phyloP scores from a whole-genome alignment of 345 rosid genomes.

The Bretschneidera sinensis region DNA sequence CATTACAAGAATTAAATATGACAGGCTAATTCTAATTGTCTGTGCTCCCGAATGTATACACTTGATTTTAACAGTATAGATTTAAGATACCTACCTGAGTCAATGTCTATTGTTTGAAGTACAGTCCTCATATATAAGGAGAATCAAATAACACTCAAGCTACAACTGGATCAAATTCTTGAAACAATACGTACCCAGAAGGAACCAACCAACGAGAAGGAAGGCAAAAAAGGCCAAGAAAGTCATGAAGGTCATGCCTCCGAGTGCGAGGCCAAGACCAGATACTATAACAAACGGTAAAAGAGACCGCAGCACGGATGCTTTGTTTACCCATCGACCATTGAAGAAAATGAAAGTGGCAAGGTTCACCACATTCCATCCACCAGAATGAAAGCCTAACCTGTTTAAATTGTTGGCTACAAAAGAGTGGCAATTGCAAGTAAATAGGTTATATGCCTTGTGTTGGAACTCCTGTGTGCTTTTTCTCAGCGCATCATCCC shows the following conservation, averaged over 20 bases:
- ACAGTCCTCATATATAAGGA: too few species aligned
- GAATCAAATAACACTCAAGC: too few species aligned
- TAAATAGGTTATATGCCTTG: constrained; percentile 66
- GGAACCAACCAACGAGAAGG: constrained; percentile 75
- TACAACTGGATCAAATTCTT: constrained; percentile 67
- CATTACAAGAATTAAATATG: too few species aligned
- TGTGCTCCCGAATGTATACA: too few species aligned
- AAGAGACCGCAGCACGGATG: constrained; percentile 44
- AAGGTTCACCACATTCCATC: constrained; percentile 90
- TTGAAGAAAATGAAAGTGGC: constrained; percentile 63
- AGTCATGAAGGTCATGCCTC: constrained; percentile 57
- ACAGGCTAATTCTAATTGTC: too few species aligned
- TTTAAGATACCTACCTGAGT: too few species aligned
- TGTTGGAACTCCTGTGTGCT: constrained; percentile 85
- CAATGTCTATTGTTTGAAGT: too few species aligned
- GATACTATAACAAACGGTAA: constrained; percentile 50
- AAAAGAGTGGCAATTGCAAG: constrained; percentile 96
- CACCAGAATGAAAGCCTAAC: constrained; percentile 55
- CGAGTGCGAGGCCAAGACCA: constrained; percentile 49
- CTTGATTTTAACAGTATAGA: too few species aligned
- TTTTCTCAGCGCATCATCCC: constrained; percentile 74
- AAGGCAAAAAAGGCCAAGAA: constrained; percentile 44
- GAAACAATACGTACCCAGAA: constrained; percentile 75
- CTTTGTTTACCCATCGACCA: constrained; percentile 74
- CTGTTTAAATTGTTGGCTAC: constrained; percentile 91